Base-by-base conservation (phyloP, 352 stramenopile genomes). In the Phytophthora citricola region DNA sequence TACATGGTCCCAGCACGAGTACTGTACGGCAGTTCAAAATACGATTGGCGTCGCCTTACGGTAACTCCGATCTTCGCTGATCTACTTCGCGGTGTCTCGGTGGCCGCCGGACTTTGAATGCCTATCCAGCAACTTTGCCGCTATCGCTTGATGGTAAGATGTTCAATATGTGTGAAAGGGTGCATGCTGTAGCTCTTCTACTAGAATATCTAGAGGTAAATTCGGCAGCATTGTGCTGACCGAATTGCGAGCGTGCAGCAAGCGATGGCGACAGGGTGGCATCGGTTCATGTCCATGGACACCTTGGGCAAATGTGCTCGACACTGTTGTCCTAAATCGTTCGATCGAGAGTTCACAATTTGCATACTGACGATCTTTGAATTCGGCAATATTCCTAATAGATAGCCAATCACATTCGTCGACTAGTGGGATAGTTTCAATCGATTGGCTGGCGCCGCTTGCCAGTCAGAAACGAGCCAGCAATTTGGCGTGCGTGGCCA, bases 291-390 rank as follows among this genome's bases (percentile, higher is more conserved):
- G 39, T 24, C 57, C 29, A 27, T 55, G 39, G 44, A 43, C 31
- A 34, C 32, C 24, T 36, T 10, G 29, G 8, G 27, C 53, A 34
- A 32, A 45, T 27, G 14, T 12, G 20, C 14, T 4, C 20, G 20
- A 20, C 20, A 20, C 47, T 59, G 36, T 66, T 60, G 58, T 66
- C 58, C 50, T 51, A 63, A 63, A 62, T 73, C 64, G 69, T 70
- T 71, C 36, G 27, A 57, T 77, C 49, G 69, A 44, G 65, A 50
- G 53, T 63, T 57, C 53, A 73, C 38, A 49, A 50, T 7, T 3
- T 55, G 24, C 52, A 46, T 34, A 58, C 53, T 51, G 47, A 66
- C 31, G 39, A 61, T 41, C 41, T 22, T 1, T 8, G 20, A 47
- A 61, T 24, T 36, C 31, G n/a, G 31, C 41, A 68, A 58, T 17